These are phyloP conservation scores for Corchorus olitorius DNA, from an alignment of 345 rosid genomes.

Conservation along the genomic window DNA sequence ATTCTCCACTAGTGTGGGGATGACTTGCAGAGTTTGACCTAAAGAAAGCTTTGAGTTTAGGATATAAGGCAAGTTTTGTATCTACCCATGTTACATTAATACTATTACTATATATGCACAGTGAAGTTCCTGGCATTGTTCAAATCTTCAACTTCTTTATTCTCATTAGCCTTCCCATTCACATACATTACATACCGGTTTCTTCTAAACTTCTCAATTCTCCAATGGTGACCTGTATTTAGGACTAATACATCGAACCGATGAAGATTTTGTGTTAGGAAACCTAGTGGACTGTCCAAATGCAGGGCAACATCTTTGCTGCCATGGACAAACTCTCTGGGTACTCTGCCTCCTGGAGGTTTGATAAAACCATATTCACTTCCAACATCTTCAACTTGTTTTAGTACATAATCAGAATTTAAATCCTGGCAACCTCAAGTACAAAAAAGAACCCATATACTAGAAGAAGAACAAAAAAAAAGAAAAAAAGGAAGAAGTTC, in stretches of 20 bases:
- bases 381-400: conserved; percentile 58
- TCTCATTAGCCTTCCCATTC: conserved; percentile 47
- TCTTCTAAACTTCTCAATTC: conserved; percentile 63
- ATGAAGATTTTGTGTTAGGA: conserved; percentile 55
- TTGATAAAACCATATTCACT: conserved; percentile 58
- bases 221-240: conserved; percentile 88
- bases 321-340: conserved; percentile 46
- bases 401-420: no score
- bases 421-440: no score
- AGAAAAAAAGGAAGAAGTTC: no score
- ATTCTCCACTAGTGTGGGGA: conserved; percentile 60
- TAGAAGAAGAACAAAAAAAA: no score
- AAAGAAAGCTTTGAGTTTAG: conserved; percentile 60
- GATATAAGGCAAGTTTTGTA: conserved; percentile 55
- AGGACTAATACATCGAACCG: conserved; percentile 62
- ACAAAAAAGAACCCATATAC: no score
- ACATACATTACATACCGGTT: conserved; percentile 73
- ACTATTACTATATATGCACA: conserved; percentile 47
- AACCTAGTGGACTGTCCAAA: conserved; percentile 70
- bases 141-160: conserved; percentile 39
- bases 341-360: conserved; percentile 53
- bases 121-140: conserved; percentile 61
- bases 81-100: conserved; percentile 65
- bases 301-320: conserved; percentile 59
- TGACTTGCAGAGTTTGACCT: conserved; percentile 77